Evolutionary conservation across 192 early-diverging fungal species (phyloP).

Genomic region (Rhizoclosmatium globosum): DNA sequence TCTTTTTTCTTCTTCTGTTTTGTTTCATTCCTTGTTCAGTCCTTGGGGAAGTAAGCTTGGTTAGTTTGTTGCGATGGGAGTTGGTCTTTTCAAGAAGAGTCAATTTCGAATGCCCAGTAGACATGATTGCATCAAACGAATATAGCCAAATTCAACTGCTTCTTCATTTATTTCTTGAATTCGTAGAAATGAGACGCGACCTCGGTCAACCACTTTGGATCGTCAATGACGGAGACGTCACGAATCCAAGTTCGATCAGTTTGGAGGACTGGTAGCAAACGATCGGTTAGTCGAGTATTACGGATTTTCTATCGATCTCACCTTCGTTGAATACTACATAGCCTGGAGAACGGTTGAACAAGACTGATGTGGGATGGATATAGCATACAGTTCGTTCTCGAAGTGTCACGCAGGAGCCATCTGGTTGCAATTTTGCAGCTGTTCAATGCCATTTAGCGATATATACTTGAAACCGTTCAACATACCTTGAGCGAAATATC

Average conservation of each 20-base stretch:
- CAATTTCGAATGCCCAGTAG: too few relatives aligned
- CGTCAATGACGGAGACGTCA: conserved; percentile 53
- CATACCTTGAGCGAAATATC: conserved; percentile 75
- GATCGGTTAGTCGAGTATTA: neutral
- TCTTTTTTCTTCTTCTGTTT: neutral
- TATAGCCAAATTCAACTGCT: neutral
- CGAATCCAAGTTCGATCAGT: conserved; percentile 56
- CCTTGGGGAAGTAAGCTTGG: neutral
- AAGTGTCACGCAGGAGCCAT: conserved; percentile 75
- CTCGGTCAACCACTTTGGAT: conserved; percentile 61
- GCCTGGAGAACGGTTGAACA: conserved; percentile 55
- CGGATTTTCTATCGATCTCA: neutral
- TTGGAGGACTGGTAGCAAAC: conserved; percentile 48
- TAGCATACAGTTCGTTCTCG: conserved; percentile 64
- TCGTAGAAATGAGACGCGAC: conserved; percentile 58
- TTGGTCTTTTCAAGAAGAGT: too few relatives aligned
- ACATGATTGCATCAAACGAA: too few relatives aligned
- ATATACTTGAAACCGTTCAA: neutral
- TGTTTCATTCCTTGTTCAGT: neutral
- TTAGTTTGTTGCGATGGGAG: neutral
- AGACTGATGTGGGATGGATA: conserved; percentile 57
- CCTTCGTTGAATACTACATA: conserved; percentile 63
- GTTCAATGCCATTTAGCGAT: neutral
- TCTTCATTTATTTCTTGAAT: conserved; percentile 25
- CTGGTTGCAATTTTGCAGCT: conserved; percentile 70